phyloP scores from a whole-genome alignment of 2,329 filamentous ascomycete genomes.

The Penicillium paneum region DNA sequence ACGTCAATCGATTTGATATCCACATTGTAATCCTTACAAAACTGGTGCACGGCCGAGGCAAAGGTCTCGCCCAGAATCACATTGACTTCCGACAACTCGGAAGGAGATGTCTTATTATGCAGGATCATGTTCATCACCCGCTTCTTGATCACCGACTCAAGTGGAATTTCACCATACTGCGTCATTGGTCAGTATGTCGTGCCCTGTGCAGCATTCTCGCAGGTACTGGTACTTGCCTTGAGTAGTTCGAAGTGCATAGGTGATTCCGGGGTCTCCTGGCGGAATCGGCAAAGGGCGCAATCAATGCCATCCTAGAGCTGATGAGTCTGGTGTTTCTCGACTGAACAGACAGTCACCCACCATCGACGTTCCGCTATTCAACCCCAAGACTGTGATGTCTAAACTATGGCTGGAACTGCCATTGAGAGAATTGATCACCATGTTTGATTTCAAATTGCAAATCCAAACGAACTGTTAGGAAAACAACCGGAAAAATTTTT shows the following conservation, averaged over 20 bases:
- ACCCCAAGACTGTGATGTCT: conserved; percentile 53
- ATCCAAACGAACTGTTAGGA: neutral
- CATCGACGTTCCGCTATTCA: conserved; percentile 56
- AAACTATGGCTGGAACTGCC: conserved; percentile 32
- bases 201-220: neutral
- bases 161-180: conserved; percentile 55
- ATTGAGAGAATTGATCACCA: conserved; percentile 14
- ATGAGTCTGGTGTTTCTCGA: neutral
- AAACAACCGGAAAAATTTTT: neutral
- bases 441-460: neutral
- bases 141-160: conserved; percentile 54
- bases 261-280: conserved; percentile 50
- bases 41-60: conserved; percentile 51
- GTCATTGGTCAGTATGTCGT: neutral
- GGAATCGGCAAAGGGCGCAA: conserved; percentile 57
- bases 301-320: conserved; percentile 51
- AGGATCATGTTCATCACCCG: conserved; percentile 58
- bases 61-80: conserved; percentile 57
- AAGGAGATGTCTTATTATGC: conserved; percentile 52
- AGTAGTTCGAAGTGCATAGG: conserved; percentile 57
- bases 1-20: conserved; percentile 50
- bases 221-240: conserved; percentile 19
- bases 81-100: conserved; percentile 56
- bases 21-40: conserved; percentile 47
- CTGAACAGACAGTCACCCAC: conserved; percentile 11